These are phyloP conservation scores for Neotropicomus parvogracilis DNA, from an alignment of 1,284 basidiomycete species.

Conservation along the genomic window DNA sequence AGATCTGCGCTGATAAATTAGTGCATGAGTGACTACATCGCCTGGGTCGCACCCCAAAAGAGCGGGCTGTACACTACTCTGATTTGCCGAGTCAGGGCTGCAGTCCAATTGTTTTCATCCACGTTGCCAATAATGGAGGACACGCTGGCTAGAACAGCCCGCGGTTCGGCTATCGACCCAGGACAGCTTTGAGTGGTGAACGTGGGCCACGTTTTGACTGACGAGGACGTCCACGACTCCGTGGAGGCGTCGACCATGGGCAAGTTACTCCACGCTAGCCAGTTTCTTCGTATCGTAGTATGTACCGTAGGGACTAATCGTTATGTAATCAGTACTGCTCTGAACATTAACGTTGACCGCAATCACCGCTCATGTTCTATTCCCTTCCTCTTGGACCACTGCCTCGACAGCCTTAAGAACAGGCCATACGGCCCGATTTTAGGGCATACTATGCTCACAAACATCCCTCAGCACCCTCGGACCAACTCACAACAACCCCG, in stretches of 20 bases:
- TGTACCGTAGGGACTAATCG: too few relatives aligned
- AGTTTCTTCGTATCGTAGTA: too few relatives aligned
- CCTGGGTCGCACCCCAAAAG: background rate
- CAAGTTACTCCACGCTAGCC: too few relatives aligned
- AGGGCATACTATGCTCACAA: conserved; percentile 24
- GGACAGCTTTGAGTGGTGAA: background rate
- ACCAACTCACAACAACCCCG: conserved; percentile 17
- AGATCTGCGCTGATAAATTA: background rate
- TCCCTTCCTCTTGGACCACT: conserved; percentile 19
- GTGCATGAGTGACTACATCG: conserved; percentile 2
- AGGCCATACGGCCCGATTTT: conserved; percentile 24
- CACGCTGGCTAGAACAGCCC: too few relatives aligned
- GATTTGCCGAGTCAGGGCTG: too few relatives aligned
- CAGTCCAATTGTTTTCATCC: too few relatives aligned
- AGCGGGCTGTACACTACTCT: conserved; percentile 12
- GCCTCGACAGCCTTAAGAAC: conserved; percentile 32
- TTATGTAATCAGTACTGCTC: conserved; percentile 26
- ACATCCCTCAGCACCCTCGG: conserved; percentile 20
- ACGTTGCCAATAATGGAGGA: too few relatives aligned
- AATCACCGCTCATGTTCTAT: conserved; percentile 25
- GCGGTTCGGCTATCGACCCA: too few relatives aligned
- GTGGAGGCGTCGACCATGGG: too few relatives aligned
- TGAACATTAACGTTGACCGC: conserved; percentile 18
- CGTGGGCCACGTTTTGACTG: background rate
- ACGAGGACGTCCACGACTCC: too few relatives aligned